These are phyloP conservation scores for Curvularia hawaiiensis DNA, from an alignment of 2,329 filamentous ascomycete genomes.

Conservation along the genomic window DNA sequence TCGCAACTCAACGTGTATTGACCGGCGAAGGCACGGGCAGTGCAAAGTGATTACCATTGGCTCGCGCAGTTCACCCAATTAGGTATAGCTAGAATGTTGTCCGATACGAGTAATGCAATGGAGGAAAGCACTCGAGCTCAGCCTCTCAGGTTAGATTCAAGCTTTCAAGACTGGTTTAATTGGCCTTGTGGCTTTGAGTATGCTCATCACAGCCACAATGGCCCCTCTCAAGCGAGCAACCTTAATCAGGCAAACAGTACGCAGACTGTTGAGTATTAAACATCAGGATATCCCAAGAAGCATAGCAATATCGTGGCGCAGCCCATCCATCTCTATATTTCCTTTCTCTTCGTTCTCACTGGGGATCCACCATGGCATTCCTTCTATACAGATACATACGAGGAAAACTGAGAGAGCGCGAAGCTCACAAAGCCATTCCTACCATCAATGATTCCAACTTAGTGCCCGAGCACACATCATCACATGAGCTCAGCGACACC, in stretches of 20 bases:
- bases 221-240: neutral
- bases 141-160: neutral
- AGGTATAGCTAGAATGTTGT: slow-evolving; percentile 11
- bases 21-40: neutral
- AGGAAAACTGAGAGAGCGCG: slow-evolving; percentile 27
- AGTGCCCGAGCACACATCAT: slow-evolving; percentile 21
- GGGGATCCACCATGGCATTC: slow-evolving; percentile 26
- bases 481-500: neutral
- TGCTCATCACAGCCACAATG: slow-evolving; percentile 8
- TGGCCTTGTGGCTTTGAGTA: neutral
- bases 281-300: neutral
- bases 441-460: slow-evolving; percentile 34
- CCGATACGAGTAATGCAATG: neutral
- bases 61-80: slow-evolving; percentile 19
- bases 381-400: slow-evolving; percentile 36
- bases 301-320: neutral
- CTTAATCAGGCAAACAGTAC: slow-evolving; percentile 14
- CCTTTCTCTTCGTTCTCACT: neutral
- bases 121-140: too few relatives aligned
- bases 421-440: slow-evolving; percentile 26
- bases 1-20: slow-evolving; percentile 1
- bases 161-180: neutral
- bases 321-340: neutral
- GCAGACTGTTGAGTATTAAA: slow-evolving; percentile 17
- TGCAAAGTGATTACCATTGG: slow-evolving; percentile 23